Base-by-base conservation (phyloP, 257 asterid genomes). In the Orobanche coerulescens region DNA sequence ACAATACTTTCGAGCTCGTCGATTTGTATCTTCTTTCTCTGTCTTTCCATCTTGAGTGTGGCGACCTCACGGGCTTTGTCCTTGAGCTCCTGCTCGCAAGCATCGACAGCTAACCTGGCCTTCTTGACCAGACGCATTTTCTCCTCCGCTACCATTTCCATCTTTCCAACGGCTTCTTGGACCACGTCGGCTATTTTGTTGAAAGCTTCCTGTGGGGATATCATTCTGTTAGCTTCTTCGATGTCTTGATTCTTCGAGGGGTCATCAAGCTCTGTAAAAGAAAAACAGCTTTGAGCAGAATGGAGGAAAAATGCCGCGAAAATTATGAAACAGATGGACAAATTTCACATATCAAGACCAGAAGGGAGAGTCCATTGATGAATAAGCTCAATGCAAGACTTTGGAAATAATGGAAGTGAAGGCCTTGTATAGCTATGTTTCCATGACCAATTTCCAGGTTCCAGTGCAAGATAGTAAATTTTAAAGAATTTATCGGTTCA, bases 71-170 rank as follows among this genome's bases (percentile, higher is more conserved):
- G 68, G 23, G 93, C 90, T 78, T 88, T 88, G 61, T 86, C 98
- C 78, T 79, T 86, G 43, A 88, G 87, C 85, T 92, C 96, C 73
- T 82, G 94, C 49, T 92, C 96, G 51, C 95, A 88, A 42, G 86
- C 93, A 18, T 88, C 96, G 10, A 86, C 85, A 9, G 90, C 81
- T 40, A 81, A 58, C 0, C 93, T 90, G 43, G 94, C 95, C 70
- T 84, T 92, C 69, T 88, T 88, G 0, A 92, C 91, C 93, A 82
- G 75, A 58, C 93, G 76, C 82, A 82, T 65, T 70, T 86, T 92
- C 71, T 92, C 98, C 61, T 88, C 98, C 0, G 93, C 85, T 2
- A 86, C 96, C 47, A 76, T 71, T 78, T 88, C 98, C 98, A 92
- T 88, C 74, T 92, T 92, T 67, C 78, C 73, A 56, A 88, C 90